Evolutionary conservation across 1,139 yeast genomes (phyloP).

Genomic region (Protomyces macrosporus): DNA sequence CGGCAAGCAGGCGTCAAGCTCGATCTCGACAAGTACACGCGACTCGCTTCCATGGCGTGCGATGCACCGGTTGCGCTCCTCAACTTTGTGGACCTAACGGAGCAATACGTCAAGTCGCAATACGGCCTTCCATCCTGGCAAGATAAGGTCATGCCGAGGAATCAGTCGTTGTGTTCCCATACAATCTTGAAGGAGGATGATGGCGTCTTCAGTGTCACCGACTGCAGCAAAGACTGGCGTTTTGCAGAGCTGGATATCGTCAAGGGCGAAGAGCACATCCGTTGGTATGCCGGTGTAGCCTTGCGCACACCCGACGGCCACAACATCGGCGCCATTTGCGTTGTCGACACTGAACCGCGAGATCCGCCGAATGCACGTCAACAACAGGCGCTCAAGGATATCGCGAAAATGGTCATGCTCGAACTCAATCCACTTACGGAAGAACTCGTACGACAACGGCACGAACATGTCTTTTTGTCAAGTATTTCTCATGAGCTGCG

Average conservation of each 20-base stretch:
- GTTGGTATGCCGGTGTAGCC: slow-evolving; percentile 16
- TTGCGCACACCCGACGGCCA: slow-evolving; percentile 3
- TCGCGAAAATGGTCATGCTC: slow-evolving; percentile 12
- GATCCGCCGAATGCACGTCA: background rate
- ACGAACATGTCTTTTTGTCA: slow-evolving; percentile 14
- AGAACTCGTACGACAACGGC: slow-evolving; percentile 2
- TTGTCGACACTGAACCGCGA: slow-evolving; percentile 7
- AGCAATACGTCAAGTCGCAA: slow-evolving; percentile 5
- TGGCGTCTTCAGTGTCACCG: slow-evolving; percentile 2
- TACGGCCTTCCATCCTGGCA: slow-evolving; percentile 3
- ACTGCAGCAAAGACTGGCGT: slow-evolving; percentile 6
- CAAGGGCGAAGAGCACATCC: background rate
- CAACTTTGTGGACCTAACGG: background rate
- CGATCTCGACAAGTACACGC: slow-evolving; percentile 9
- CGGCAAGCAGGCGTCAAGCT: slow-evolving; percentile 10
- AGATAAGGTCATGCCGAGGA: background rate
- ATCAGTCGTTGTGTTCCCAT: slow-evolving; percentile 11
- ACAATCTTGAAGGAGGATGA: background rate
- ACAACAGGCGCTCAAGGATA: background rate
- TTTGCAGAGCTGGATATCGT: slow-evolving; percentile 6
- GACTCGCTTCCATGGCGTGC: slow-evolving; percentile 18
- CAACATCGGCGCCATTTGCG: slow-evolving; percentile 21
- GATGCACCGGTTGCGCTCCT: slow-evolving; percentile 4
- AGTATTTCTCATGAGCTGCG: slow-evolving; percentile 24
- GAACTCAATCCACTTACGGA: slow-evolving; percentile 14